Evolutionary conservation across 768 basidiomycete genomes (phyloP), one percentile per base, ranked within the genome.

Genomic region (Dictyophora rubrovolvata): DNA sequence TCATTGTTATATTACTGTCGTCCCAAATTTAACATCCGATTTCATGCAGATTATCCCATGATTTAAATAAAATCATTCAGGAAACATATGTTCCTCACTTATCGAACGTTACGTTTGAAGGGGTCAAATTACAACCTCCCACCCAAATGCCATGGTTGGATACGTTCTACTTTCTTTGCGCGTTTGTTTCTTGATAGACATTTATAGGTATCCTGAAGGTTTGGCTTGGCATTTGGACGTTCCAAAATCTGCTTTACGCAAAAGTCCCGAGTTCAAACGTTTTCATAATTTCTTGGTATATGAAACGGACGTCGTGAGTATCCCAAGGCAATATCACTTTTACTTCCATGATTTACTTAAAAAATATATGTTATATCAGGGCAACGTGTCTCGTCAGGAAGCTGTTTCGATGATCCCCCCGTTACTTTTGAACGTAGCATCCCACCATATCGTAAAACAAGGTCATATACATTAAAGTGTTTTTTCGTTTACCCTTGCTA

Each of bases 351-450:
- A 53, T 54, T 37, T n/a, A 49, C 53, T 0, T 42, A 42, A 11
- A 21, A 46, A 52, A 52, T 21, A 52, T 21, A 63, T 51, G 33
- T 21, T n/a, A 28, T 0, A 36, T 4, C 64, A 94, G 92, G 94
- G 96, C 51, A 99, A 99, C 65, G 78, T 98, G 51, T 95, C 93
- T 11, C 77, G 96, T 20, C 94, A 97, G 70, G 96, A 99, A 71
- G 93, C 92, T 17, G 96, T 99, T 60, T 95, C 92, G 69, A 99
- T 99, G 96, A 76, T 99, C n/a, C 96, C 96, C 5, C 95, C 96
- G 0, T 79, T 99, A 1, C 85, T 98, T 64, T 81, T 99, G 35
- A 89, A 93, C 57, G 91, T 98, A n/a, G 77, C 90, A 66, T 91
- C 96, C 0, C 88, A 96, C 68, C 95, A 98, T 69, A 77, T 75